phyloP scores from a whole-genome alignment of 352 stramenopile species.

The Phytophthora foliorum region DNA sequence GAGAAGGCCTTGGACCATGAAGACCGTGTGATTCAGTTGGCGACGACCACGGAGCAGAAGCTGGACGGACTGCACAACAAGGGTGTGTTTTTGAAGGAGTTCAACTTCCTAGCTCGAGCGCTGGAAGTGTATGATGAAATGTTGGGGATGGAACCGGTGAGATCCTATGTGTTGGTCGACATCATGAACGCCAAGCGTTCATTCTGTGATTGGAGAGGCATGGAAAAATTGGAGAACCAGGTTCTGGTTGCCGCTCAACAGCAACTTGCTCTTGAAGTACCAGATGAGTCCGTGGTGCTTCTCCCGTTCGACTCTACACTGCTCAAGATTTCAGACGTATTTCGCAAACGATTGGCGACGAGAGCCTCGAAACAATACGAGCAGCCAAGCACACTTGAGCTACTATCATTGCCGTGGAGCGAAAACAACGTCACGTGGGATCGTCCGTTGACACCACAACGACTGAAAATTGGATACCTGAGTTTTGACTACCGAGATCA shows the following conservation, averaged over 20 bases:
- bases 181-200: slow-evolving; percentile 58
- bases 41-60: slow-evolving; percentile 14
- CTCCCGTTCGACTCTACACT: slow-evolving; percentile 83
- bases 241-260: slow-evolving; percentile 41
- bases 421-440: slow-evolving; percentile 10
- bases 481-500: slow-evolving; percentile 94
- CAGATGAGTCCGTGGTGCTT: slow-evolving; percentile 37
- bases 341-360: slow-evolving; percentile 59
- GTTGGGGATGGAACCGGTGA: slow-evolving; percentile 40
- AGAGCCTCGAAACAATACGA: slow-evolving; percentile 38
- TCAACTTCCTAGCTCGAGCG: slow-evolving; percentile 44
- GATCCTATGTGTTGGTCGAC: slow-evolving; percentile 57
- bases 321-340: slow-evolving; percentile 54
- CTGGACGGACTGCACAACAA: slow-evolving; percentile 77
- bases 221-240: slow-evolving; percentile 57
- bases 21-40: slow-evolving; percentile 44
- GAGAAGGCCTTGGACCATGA: slow-evolving; percentile 54
- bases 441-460: slow-evolving; percentile 33
- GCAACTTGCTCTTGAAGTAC: slow-evolving; percentile 20
- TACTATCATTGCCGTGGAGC: slow-evolving; percentile 36
- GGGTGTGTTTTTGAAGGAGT: slow-evolving; percentile 71
- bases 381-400: slow-evolving; percentile 48
- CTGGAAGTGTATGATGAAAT: slow-evolving; percentile 55
- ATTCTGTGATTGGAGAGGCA: slow-evolving; percentile 68
- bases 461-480: slow-evolving; percentile 87